Base-by-base conservation (phyloP, 1,284 basidiomycete genomes). In the Mycena sp. region DNA sequence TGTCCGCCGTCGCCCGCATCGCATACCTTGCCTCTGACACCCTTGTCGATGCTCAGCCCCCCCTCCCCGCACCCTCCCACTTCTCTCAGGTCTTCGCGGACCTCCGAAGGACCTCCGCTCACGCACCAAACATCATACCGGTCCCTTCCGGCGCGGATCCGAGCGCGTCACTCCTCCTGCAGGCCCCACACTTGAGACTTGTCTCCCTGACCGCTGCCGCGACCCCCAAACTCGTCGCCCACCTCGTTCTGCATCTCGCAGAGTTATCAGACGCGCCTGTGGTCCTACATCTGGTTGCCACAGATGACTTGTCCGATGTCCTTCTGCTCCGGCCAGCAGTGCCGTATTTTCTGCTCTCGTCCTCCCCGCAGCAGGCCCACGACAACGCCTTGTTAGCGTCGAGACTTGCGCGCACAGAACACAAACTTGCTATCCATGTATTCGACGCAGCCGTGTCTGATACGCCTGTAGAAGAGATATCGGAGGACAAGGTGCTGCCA, bases 361-460 rank as follows among this genome's bases (percentile, higher is more conserved):
- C 84, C 43, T 85, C 83, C 5, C 74, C 83, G 17, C 85, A 87
- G 73, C 84, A 91, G 74, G 88, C 89, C 6, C 88, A 92, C 71
- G 90, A 92, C 74, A 86, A 91, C 71, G 86, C 89, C 41, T 72
- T 93, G 21, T 78, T 93, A 16, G 89, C 90, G 17, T 83, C 88
- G 58, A 75, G 78, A 30, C 67, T 83, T 58, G 78, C 80, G 19
- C 73, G 74, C 29, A 56, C 71, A 21, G 77, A 80, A 64, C 71
- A 72, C 53, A 81, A 78, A 67, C 76, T 78, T n/a, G 94, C 97
- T 17, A 82, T 97, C 53, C 95, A 98, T 74, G 90, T 88, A 44
- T 96, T 95, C 74, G 87, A 91, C 63, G 48, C 69, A 38, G 76
- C 76, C 6, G 73, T 71, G 7, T 70, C 74, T 37, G 76, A 76